Evolutionary conservation across 202 grass and related monocot genomes (phyloP).

Genomic region (Zoysia matrella): DNA sequence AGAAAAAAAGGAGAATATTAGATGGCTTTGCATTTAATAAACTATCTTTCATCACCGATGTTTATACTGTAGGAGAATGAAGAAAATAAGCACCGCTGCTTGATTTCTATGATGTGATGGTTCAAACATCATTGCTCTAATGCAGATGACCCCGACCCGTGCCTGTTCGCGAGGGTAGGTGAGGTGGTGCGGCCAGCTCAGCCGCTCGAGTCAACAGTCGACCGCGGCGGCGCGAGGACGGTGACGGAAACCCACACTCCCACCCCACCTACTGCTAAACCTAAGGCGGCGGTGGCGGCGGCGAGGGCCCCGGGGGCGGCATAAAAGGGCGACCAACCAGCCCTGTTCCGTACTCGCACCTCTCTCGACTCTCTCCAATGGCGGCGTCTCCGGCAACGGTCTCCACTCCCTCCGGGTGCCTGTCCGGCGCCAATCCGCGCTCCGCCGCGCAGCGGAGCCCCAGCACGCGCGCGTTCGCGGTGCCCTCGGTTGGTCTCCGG

Average conservation of each 20-base stretch:
- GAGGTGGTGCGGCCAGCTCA: not conserved
- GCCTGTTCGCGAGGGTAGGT: not conserved
- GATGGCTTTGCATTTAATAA: too few species aligned
- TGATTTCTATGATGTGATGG: too few species aligned
- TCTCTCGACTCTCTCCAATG: not conserved
- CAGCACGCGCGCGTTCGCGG: not conserved
- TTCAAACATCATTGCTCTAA: too few species aligned
- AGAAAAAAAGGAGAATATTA: too few species aligned
- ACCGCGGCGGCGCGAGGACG: not conserved
- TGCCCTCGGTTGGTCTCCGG: not conserved
- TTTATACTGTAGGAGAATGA: too few species aligned
- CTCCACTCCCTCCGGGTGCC: too few species aligned
- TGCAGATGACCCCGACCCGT: too few species aligned
- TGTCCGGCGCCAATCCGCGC: not conserved
- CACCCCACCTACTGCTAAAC: slow-evolving; percentile 4
- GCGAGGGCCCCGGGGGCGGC: not conserved
- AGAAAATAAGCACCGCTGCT: too few species aligned
- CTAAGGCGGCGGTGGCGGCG: slow-evolving; percentile 20
- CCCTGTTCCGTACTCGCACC: not conserved
- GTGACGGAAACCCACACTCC: not conserved
- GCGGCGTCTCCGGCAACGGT: slow-evolving; percentile 19
- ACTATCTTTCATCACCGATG: too few species aligned
- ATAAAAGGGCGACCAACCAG: not conserved
- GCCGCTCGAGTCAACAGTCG: not conserved
- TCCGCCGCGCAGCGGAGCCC: not conserved